Base-by-base conservation (phyloP, 768 basidiomycete genomes). In the Xerocomus brunneocitrinus region DNA sequence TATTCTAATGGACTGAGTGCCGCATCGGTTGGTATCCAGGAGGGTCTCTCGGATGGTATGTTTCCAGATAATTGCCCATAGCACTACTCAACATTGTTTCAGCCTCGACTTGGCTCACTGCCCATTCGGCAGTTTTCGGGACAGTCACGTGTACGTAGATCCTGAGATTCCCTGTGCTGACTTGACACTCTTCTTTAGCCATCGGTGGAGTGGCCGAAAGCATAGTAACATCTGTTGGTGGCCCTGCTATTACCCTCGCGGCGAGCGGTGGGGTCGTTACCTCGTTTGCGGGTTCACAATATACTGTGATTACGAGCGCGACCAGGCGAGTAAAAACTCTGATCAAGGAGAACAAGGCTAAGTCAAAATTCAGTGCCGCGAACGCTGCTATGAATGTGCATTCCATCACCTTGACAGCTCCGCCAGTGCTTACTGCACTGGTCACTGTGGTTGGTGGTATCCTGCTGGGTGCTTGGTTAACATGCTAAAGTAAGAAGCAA, bases 221-320 rank as follows among this genome's bases (percentile, higher is more conserved):
- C 13, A 63, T 87, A 19, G 67, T 87, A 28, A 83, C 81, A 14
- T 80, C 78, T 39, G 76, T 63, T 9, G 86, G 83, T 7, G 85
- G 84, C 10, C 59, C 74, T 41, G 85, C 77, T 1, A 68, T 85
- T 53, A 87, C 85, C 0, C 74, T 88, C 19, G 84, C 82, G 27
- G 39, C 75, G 62, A 62, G 66, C 47, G 69, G 68, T 31, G 71
- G 71, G 14, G 71, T 72, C 14, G 72, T 68, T 8, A 84, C 82
- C 28, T 75, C 79, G 19, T 76, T 74, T 56, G 80, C 75, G 25
- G 83, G 84, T 34, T 75, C 76, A 8, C 63, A 77, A 2, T 84
- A 76, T 66, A 83, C 79, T 14, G 72, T 76, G 22, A 77, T 79
- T 27, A 42, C 58, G 16, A 52, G 39, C 24, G 19, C 58, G 27